Evolutionary conservation across 148 eudicot species (phyloP).

Genomic region (Vaccinium vitisidaea): DNA sequence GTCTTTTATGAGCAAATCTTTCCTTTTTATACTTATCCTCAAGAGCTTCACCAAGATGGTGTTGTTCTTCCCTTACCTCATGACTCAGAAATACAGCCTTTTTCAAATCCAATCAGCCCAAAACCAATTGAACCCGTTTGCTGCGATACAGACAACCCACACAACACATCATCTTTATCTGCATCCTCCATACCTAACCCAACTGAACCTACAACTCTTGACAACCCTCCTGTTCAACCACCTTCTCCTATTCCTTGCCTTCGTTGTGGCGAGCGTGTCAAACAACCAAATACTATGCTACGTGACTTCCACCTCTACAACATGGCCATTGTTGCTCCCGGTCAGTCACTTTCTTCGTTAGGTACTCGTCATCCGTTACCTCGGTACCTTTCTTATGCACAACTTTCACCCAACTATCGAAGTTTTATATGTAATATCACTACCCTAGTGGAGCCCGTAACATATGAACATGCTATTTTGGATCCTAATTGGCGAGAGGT

Average conservation of each 20-base stretch:
- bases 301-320: background rate
- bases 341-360: background rate
- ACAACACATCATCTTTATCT: too few species aligned
- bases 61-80: background rate
- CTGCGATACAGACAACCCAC: background rate
- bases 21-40: background rate
- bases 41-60: background rate
- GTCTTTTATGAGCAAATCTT: background rate
- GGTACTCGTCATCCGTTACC: background rate
- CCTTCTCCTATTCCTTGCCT: background rate
- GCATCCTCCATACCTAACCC: background rate
- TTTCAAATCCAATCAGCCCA: background rate
- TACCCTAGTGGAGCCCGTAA: background rate
- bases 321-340: background rate
- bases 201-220: background rate
- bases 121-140: background rate
- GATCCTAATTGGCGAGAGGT: background rate
- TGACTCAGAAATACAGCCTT: background rate
- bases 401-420: too few species aligned
- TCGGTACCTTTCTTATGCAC: too few species aligned
- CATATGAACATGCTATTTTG: background rate
- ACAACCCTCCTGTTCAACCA: background rate
- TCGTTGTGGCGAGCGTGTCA: background rate
- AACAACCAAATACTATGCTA: background rate
- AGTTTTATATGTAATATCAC: background rate